Evolutionary conservation across 768 basidiomycete species (phyloP), one percentile per base, ranked within the genome.

Genomic region (Cystofilobasidium ferigula): DNA sequence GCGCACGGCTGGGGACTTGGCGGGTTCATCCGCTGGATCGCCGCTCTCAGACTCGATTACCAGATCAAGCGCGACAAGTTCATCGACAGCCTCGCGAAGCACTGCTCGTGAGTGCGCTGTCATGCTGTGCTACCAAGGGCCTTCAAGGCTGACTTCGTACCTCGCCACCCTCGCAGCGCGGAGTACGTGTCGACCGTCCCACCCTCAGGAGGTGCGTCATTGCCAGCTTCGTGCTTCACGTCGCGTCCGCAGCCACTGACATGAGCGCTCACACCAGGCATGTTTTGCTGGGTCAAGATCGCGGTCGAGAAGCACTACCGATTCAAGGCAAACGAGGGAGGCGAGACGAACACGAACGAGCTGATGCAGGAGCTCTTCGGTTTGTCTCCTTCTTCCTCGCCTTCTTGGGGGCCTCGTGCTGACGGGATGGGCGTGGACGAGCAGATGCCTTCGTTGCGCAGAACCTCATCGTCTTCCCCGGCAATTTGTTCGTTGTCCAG

Each of bases 281-380:
- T 48, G 47, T 48, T 48, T 14, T 75, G 81, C 45, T 83, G 81
- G 81, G 76, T 81, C 69, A 75, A 76, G 63, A 72, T 83, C 22
- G 22, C 43, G 20, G 38, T 64, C 26, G 54, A 54, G 43, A 57
- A 54, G 35, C 63, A 64, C 38, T 57, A 57, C 26, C 57, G 64
- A 14, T 65, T 54, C 48, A 65, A 45, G n/a, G 47, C 22, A 7
- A 48, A 47, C 45, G 63, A 60, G 8, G 38, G 66, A 0, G 64
- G 47, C 22, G 47, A 48, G 47, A 48, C 47, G 8, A 48, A 48
- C 24, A 26, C 24, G 22, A 48, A 35, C 43, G 78, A 78, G 63
- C 73, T 82, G 56, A 79, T 81, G 76, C 77, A 81, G 40, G 80
- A 82, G 65, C 71, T 81, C 26, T 81, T 81, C 72, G 76, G 47